Percentiles rank a stretch among this genome's conserved stretches.
These are phyloP conservation scores for Darksidea phi DNA, from an alignment of 495 filamentous ascomycete genomes.

Conservation along the genomic window DNA sequence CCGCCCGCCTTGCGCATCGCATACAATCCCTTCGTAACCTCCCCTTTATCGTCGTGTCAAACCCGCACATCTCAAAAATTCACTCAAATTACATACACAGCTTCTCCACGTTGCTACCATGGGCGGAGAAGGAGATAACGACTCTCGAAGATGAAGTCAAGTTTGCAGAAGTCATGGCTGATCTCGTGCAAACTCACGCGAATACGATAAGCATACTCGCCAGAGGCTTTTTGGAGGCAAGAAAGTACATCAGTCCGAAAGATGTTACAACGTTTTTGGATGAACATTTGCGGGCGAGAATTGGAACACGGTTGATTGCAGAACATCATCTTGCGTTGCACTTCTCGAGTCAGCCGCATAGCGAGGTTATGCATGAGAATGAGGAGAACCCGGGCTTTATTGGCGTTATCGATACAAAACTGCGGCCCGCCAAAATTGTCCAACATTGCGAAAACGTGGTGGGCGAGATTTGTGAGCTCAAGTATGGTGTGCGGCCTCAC, in stretches of 20 bases:
- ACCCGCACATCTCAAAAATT: conserved; percentile 86
- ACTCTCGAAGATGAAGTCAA: conserved; percentile 83
- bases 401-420: conserved; percentile 92
- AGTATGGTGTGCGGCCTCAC: conserved; percentile 84
- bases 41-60: conserved; percentile 95
- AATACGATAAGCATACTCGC: conserved; percentile 94
- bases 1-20: conserved; percentile 89
- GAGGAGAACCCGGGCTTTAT: conserved; percentile 67
- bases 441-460: conserved; percentile 84
- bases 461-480: conserved; percentile 91
- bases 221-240: conserved; percentile 85
- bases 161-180: conserved; percentile 88
- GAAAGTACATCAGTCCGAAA: conserved; percentile 73
- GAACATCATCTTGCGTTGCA: conserved; percentile 97
- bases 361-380: conserved; percentile 47
- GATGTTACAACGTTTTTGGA: conserved; percentile 91
- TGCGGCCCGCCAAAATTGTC: conserved; percentile 77
- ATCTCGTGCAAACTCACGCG: conserved; percentile 86
- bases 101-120: conserved; percentile 81
- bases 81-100: conserved; percentile 95
- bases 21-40: conserved; percentile 90
- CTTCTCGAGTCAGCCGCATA: conserved; percentile 72
- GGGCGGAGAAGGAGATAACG: conserved; percentile 71
- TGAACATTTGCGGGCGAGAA: conserved; percentile 87
- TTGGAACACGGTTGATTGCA: conserved; percentile 89